These are phyloP conservation scores for Mycena crocata DNA, from an alignment of 768 basidiomycete species.

Conservation along the genomic window DNA sequence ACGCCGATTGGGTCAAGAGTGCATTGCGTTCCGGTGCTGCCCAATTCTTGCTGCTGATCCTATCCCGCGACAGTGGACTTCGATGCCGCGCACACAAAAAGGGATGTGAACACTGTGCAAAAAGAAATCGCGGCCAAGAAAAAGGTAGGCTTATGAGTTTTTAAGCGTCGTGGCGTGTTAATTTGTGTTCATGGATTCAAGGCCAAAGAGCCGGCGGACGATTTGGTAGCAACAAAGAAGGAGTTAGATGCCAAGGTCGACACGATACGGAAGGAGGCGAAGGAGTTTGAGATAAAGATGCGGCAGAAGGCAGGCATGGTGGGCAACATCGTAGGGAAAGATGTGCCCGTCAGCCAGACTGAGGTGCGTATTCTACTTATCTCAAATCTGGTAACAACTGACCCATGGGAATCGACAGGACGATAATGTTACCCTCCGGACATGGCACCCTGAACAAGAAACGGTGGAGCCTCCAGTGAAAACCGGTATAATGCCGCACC, in stretches of 20 bases:
- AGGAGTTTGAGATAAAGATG: slow-evolving; percentile 83
- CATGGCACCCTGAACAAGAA: slow-evolving; percentile 88
- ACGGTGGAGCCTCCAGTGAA: slow-evolving; percentile 77
- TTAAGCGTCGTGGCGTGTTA: neutral
- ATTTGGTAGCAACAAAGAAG: slow-evolving; percentile 86
- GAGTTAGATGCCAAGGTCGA: slow-evolving; percentile 86
- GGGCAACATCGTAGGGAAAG: slow-evolving; percentile 93
- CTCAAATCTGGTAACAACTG: neutral
- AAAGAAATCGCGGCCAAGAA: slow-evolving; percentile 96
- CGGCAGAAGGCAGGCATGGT: slow-evolving; percentile 82
- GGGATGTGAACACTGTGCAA: slow-evolving; percentile 90
- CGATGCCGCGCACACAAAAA: slow-evolving; percentile 80
- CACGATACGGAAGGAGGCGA: slow-evolving; percentile 78
- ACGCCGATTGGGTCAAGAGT: slow-evolving; percentile 95
- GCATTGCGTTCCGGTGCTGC: slow-evolving; percentile 47
- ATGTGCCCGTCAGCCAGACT: slow-evolving; percentile 85
- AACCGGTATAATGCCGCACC: slow-evolving; percentile 91
- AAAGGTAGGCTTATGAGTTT: slow-evolving; percentile 66
- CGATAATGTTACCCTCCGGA: slow-evolving; percentile 85
- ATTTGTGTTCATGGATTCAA: slow-evolving; percentile 42
- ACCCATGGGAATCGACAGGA: slow-evolving; percentile 63
- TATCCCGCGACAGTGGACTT: slow-evolving; percentile 77
- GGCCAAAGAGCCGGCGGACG: slow-evolving; percentile 94
- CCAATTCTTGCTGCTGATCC: slow-evolving; percentile 17
- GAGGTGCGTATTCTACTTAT: slow-evolving; percentile 67